Conservation (phyloP, 2,329 filamentous ascomycete genomes). For the Epichloe uncinata region DNA sequence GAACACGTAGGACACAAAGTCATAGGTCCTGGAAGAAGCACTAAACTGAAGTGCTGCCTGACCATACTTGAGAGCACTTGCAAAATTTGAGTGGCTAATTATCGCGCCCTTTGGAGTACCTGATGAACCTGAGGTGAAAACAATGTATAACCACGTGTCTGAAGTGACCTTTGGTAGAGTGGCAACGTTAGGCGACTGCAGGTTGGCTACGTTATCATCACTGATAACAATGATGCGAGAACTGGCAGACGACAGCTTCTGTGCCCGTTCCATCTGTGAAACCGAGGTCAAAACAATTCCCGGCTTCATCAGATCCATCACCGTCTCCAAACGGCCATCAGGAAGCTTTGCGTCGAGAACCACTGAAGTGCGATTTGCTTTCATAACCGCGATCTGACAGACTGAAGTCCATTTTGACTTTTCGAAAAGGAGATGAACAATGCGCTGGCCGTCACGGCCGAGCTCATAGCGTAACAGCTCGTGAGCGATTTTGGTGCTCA, state of each 20-base stretch:
- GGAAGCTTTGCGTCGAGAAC: background rate
- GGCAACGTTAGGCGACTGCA: background rate
- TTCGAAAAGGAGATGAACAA: background rate
- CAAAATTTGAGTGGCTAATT: background rate
- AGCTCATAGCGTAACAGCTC: background rate
- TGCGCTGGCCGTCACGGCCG: background rate
- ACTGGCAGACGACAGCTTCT: too few species aligned
- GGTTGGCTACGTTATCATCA: too few species aligned
- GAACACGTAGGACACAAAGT: background rate
- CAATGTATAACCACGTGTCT: background rate
- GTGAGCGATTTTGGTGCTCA: background rate
- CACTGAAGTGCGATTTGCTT: background rate
- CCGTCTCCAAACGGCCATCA: background rate
- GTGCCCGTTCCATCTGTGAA: too few species aligned
- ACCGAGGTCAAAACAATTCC: too few species aligned
- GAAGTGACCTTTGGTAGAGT: background rate
- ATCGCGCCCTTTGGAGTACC: background rate
- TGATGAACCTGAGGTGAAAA: background rate
- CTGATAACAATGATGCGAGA: too few species aligned
- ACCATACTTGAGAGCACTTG: too few species aligned
- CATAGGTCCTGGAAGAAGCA: background rate
- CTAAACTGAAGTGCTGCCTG: too few species aligned
- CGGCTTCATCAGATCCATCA: background rate
- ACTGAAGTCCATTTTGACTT: background rate
- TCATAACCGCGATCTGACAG: background rate